Conservation (phyloP, 495 filamentous ascomycete genomes). For the Margaritispora aquatica region DNA sequence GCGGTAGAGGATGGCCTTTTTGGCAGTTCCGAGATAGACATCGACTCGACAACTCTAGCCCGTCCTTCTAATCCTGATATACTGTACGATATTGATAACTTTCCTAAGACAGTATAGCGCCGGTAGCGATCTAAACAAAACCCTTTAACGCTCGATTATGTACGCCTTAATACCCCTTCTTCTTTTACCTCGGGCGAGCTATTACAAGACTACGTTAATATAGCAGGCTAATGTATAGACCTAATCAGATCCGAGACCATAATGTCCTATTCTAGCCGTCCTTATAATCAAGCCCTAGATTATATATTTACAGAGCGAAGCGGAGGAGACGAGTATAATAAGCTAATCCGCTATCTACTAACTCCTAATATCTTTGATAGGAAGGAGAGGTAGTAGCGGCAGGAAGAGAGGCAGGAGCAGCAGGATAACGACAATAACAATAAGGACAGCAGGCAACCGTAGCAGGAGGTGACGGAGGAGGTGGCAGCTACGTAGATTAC, state of each 20-base stretch:
- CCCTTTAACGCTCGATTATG: too few relatives aligned
- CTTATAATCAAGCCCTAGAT: neutral
- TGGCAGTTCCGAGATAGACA: neutral
- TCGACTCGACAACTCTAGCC: slow-evolving; percentile 12
- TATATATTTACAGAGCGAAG: neutral
- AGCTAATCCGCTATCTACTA: neutral
- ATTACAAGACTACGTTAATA: slow-evolving; percentile 5
- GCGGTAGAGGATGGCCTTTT: slow-evolving; percentile 2
- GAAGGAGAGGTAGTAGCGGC: neutral
- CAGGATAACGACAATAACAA: too few relatives aligned
- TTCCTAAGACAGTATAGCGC: slow-evolving; percentile 7
- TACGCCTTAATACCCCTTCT: neutral
- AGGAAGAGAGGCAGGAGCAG: neutral
- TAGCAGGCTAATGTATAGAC: neutral
- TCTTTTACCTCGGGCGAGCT: slow-evolving; percentile 8
- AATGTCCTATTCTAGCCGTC: neutral
- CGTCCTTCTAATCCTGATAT: slow-evolving; percentile 3
- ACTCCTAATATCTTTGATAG: neutral
- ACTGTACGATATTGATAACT: slow-evolving; percentile 22
- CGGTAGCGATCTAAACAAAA: too few relatives aligned
- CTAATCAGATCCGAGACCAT: slow-evolving; percentile 4
- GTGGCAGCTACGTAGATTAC: neutral
- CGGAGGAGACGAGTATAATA: neutral
- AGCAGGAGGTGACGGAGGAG: neutral
- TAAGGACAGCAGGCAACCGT: neutral